Percentiles rank a stretch among this genome's conserved stretches.
Evolutionary conservation across 495 filamentous ascomycete species (phyloP).

Genomic region (Entonaema liquescens): DNA sequence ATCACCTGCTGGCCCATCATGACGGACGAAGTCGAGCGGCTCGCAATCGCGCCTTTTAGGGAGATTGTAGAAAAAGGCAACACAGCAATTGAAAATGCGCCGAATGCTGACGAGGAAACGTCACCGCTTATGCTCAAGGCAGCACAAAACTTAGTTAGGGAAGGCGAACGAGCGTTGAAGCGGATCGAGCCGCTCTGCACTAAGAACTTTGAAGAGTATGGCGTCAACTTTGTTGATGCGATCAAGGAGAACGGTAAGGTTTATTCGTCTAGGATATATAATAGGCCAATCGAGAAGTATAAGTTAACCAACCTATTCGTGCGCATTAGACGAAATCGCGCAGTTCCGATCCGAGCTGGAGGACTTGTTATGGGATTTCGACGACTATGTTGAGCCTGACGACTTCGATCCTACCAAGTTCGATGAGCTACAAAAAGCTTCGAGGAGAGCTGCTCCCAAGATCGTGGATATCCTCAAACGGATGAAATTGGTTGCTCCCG

Average conservation of each 20-base stretch:
- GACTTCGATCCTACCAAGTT: constrained; percentile 52
- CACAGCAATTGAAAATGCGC: constrained; percentile 49
- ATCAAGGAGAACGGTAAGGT: constrained; percentile 55
- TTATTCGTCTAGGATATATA: constrained; percentile 4
- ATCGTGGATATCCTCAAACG: constrained; percentile 51
- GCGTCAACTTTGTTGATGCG: constrained; percentile 50
- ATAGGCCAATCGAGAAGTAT: constrained; percentile 4
- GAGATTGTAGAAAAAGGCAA: constrained; percentile 54
- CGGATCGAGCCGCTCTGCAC: constrained; percentile 54
- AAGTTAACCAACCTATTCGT: constrained; percentile 6
- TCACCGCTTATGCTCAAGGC: constrained; percentile 52
- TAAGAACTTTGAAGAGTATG: constrained; percentile 52
- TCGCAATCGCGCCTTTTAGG: constrained; percentile 51
- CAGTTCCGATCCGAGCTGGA: constrained; percentile 50
- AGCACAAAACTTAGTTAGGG: constrained; percentile 49
- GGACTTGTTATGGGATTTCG: constrained; percentile 54
- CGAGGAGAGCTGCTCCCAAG: constrained; percentile 49
- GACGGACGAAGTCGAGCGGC: constrained; percentile 50
- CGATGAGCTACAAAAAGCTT: constrained; percentile 48
- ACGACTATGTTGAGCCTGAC: constrained; percentile 52
- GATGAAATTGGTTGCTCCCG: constrained; percentile 52
- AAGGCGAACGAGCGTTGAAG: constrained; percentile 54
- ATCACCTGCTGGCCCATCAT: constrained; percentile 25
- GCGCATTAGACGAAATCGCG: constrained; percentile 51
- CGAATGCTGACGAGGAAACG: constrained; percentile 41